Conservation (phyloP, 768 basidiomycete species). For the Strobilomyces confusus region DNA sequence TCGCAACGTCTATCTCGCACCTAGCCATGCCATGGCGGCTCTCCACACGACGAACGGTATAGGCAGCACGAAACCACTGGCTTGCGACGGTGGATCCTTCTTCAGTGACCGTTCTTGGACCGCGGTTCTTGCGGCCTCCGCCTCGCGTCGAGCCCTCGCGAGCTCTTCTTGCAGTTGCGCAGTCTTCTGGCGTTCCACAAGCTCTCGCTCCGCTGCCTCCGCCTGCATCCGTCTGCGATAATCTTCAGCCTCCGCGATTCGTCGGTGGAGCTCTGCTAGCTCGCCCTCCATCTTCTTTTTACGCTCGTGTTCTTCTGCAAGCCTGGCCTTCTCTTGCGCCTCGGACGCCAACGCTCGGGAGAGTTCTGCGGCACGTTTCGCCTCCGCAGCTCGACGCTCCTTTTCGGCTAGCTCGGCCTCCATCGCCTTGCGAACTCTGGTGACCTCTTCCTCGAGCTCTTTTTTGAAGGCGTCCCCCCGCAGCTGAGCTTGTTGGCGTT, state of each 20-base stretch:
- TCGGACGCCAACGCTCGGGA: constrained; percentile 23
- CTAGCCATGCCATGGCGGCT: constrained; percentile 32
- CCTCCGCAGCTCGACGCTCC: constrained; percentile 22
- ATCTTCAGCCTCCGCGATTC: constrained; percentile 27
- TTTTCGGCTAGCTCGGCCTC: constrained; percentile 19
- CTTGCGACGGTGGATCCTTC: constrained; percentile 30
- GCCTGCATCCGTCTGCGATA: constrained; percentile 26
- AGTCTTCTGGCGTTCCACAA: constrained; percentile 25
- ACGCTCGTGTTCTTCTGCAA: constrained; percentile 29
- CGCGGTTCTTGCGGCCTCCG: constrained; percentile 18
- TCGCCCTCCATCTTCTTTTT: constrained; percentile 28
- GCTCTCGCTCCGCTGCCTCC: constrained; percentile 26
- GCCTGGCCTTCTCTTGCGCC: constrained; percentile 29
- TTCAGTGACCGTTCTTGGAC: constrained; percentile 25
- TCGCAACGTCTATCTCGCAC: constrained; percentile 18
- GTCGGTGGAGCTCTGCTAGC: constrained; percentile 23
- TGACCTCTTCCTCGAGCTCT: constrained; percentile 27
- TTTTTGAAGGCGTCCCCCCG: constrained; percentile 24
- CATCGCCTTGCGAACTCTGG: constrained; percentile 22
- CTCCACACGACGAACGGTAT: constrained; percentile 35
- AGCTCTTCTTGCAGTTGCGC: constrained; percentile 31
- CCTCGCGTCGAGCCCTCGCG: constrained; percentile 26
- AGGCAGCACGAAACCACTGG: constrained; percentile 26
- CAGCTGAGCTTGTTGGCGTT: constrained; percentile 20
- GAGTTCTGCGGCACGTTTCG: constrained; percentile 28